Evolutionary conservation across 2,329 filamentous ascomycete species (phyloP).

Genomic region (Stachybotrys echinatus): DNA sequence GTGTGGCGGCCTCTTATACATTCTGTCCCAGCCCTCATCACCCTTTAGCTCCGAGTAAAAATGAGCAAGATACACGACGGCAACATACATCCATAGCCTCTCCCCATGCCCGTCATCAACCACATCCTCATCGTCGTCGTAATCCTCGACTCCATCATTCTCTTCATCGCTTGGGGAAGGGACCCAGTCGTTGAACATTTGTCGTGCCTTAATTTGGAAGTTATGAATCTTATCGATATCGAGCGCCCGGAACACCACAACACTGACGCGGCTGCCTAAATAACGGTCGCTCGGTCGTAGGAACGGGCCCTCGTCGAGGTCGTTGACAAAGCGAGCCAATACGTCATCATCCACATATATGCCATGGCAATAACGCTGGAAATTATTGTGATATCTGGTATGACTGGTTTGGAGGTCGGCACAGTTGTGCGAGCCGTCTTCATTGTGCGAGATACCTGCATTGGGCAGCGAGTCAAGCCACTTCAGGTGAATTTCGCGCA

Average conservation of each 20-base stretch:
- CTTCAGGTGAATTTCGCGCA: not conserved
- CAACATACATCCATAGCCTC: not conserved
- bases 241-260: not conserved
- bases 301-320: not conserved
- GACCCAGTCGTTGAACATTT: not conserved
- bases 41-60: not conserved
- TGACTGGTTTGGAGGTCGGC: not conserved
- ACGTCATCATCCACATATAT: not conserved
- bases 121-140: not conserved
- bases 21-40: not conserved
- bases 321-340: not conserved
- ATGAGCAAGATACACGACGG: not conserved
- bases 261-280: not conserved
- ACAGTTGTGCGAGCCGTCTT: not conserved
- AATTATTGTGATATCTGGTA: not conserved
- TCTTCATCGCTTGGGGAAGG: not conserved
- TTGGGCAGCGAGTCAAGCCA: conserved; percentile 1
- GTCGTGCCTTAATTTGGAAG: not conserved
- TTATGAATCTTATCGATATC: not conserved
- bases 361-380: not conserved
- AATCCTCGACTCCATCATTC: not conserved
- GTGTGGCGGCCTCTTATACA: not conserved
- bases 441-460: not conserved
- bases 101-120: not conserved
- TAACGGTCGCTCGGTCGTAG: not conserved